Evolutionary conservation across 257 asterid species (phyloP), one percentile per base, ranked within the genome.

Genomic region (Sherardia arvensis): DNA sequence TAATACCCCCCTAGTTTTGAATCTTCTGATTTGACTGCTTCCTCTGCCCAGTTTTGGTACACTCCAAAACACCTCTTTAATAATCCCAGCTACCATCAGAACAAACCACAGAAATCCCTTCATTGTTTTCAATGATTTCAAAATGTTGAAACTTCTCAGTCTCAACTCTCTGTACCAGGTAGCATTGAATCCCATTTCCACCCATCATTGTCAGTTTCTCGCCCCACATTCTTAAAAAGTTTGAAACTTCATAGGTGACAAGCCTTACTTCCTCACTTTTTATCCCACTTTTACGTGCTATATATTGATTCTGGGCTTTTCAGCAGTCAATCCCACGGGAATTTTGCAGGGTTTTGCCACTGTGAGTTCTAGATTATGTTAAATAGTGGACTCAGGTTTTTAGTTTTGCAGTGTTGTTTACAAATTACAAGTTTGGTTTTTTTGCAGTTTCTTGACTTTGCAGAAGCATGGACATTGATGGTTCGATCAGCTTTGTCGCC

Each of bases 401-500:
- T 30, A 8, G 18, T 49, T 49, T 15, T 43, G 7, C 4, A 43
- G 51, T 43, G 51, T 43, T 43, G 20, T 15, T 15, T 3, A 43
- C 3, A 2, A 3, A 2, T 30, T 30, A 30, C 17, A 15, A 43
- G 51, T 17, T 43, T 43, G 51, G 51, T 15, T 36, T n/a, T n/a
- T n/a, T n/a, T 48, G 25, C 53, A 55, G 60, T 45, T 54, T 40
- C 25, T 40, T 53, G 58, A 45, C 38, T 54, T 28, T 12, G 47
- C 34, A 43, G 60, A 29, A 67, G 69, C 70, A 76, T 73, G 83
- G 66, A 69, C 83, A 59, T 43, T 38, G 79, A 74, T 62, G 72
- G 77, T 66, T 59, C 74, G 68, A 72, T 78, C 55, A 40, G 73
- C 78, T 28, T 74, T 68, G 62, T 78, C 76, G 80, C 83, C 75